These are phyloP conservation scores for Picea sitchensis DNA, from an alignment of 75 land plant species.

Conservation along the genomic window DNA sequence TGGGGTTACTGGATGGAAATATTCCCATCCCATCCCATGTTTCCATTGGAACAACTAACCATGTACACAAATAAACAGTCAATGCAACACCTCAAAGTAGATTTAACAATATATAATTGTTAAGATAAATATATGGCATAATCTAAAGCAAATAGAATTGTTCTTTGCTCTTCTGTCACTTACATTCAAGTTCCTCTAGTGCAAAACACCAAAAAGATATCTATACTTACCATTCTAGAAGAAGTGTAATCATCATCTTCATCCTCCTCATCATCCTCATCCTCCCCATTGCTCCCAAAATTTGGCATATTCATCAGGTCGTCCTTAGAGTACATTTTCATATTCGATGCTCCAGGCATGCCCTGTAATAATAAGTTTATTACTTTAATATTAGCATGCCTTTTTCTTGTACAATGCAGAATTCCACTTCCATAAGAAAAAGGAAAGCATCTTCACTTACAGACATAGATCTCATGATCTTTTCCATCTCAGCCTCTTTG, in stretches of 20 bases:
- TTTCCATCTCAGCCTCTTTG: conserved; percentile 99
- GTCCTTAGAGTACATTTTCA: conserved; percentile 96
- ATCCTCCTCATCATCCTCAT: conserved; percentile 83
- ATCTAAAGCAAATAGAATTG: too few relatives aligned
- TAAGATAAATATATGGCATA: too few relatives aligned
- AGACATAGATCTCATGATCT: conserved; percentile 81
- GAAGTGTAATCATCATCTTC: conserved; percentile 25
- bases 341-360: conserved; percentile 93
- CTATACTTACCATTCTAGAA: too few relatives aligned
- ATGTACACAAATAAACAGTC: too few relatives aligned
- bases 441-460: conserved; percentile 32
- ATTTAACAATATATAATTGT: too few relatives aligned
- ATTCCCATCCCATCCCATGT: too few relatives aligned
- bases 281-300: conserved; percentile 58
- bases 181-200: too few relatives aligned
- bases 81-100: too few relatives aligned
- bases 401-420: neutral
- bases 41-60: too few relatives aligned
- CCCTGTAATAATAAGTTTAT: conserved; percentile 47
- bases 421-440: neutral
- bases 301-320: conserved; percentile 52
- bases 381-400: neutral
- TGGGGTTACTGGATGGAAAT: too few relatives aligned
- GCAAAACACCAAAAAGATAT: too few relatives aligned
- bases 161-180: too few relatives aligned